Base-by-base conservation (phyloP, 2,329 filamentous ascomycete genomes). In the Beauveria bassiana region DNA sequence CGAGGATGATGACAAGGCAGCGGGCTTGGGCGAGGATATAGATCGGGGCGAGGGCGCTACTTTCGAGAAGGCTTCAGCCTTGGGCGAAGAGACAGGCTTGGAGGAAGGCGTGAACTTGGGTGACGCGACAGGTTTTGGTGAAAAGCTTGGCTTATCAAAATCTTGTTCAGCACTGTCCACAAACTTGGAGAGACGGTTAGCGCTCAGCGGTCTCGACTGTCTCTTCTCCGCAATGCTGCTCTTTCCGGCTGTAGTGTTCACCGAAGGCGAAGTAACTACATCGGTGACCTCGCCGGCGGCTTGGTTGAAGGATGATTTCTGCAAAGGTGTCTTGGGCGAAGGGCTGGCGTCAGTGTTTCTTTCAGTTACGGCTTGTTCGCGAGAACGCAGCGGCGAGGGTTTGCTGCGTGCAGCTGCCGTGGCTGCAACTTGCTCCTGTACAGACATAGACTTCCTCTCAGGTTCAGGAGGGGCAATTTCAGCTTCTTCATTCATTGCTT, bases 161-260 rank as follows among this genome's bases (percentile, higher is more conserved):
- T 72, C 71, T 7, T 56, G 68, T 69, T 62, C 72, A 51, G 50
- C 67, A 47, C 81, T 78, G 61, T 81, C 81, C 16, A 85, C 65
- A 65, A 87, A 87, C 60, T 73, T 78, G 2, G 84, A 86, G 72
- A 86, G 79, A 59, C 83, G 77, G 70, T 83, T 86, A 70, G 80
- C 71, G 66, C 86, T 79, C 22, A 86, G 73, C 66, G 43, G 42
- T 16, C 42, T 61, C 5, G 59, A 61, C 43, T 55, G 40, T 18
- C 50, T 53, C 57, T 53, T 60, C n/a, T 60, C 47, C 5, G 57
- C 49, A 31, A 46, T n/a, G 38, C 18, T 46, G 38, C 42, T 53
- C 50, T 38, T 54, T n/a, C 34, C 43, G 9, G 22, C 14, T 18
- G 20, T 20, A 20, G 38, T 6, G 10, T 38, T 34, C 2, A 24